A percentile compares a stretch with the other conserved stretches of the same genome.
phyloP scores from a whole-genome alignment of 208 protist genomes.

The Trypanosoma platydactyli region DNA sequence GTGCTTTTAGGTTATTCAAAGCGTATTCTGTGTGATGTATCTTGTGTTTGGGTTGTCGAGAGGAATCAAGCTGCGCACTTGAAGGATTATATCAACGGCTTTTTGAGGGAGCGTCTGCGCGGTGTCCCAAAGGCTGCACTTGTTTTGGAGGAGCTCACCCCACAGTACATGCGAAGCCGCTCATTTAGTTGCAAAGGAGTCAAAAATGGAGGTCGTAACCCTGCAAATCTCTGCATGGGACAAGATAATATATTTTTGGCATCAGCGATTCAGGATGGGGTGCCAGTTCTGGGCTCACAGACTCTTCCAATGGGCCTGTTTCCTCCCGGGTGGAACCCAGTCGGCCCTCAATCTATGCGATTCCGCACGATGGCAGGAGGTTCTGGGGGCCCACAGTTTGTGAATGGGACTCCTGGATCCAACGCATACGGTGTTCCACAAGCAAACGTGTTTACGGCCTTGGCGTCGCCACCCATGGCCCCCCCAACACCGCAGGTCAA shows the following conservation, averaged over 20 bases:
- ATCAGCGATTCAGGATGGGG: background rate
- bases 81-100: constrained; percentile 50
- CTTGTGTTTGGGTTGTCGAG: constrained; percentile 74
- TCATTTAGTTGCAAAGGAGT: constrained; percentile 1
- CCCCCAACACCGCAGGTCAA: constrained; percentile 7
- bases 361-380: background rate
- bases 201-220: background rate
- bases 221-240: background rate
- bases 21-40: constrained; percentile 75
- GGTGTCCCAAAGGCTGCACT: constrained; percentile 78
- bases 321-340: constrained; percentile 8
- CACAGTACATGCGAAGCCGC: constrained; percentile 27
- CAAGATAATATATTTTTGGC: constrained; percentile 1
- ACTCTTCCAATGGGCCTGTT: constrained; percentile 18
- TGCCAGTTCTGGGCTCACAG: background rate
- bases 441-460: background rate
- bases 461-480: background rate
- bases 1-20: constrained; percentile 67
- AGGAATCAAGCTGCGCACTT: constrained; percentile 37
- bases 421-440: constrained; percentile 11
- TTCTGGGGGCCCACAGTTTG: background rate
- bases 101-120: constrained; percentile 60
- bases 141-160: constrained; percentile 74
- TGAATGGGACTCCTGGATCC: constrained; percentile 4
- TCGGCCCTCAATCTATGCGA: background rate